phyloP scores from a whole-genome alignment of 1,284 basidiomycete genomes.

The Hymenochaete sp. region DNA sequence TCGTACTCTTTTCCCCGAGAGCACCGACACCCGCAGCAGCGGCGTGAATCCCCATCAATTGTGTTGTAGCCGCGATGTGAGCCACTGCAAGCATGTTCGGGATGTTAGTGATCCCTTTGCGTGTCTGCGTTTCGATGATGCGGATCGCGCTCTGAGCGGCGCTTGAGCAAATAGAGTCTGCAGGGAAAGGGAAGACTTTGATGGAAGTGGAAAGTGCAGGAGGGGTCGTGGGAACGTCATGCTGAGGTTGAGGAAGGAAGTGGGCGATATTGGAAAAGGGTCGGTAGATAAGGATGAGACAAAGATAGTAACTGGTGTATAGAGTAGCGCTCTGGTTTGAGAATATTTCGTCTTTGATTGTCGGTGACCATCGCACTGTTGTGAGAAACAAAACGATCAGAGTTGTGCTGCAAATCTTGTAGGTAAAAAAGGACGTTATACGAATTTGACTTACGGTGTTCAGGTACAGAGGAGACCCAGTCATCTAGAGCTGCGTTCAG shows the following conservation, averaged over 20 bases:
- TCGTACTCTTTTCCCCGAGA: neutral
- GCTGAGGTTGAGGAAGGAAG: constrained; percentile 9
- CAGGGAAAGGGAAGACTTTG: constrained; percentile 15
- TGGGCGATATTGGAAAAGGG: constrained; percentile 38
- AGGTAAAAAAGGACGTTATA: neutral
- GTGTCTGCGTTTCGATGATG: constrained; percentile 11
- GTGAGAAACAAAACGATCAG: neutral
- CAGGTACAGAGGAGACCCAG: constrained; percentile 66
- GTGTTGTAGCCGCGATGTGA: constrained; percentile 10
- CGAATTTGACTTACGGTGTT: constrained; percentile 43
- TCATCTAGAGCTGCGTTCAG: constrained; percentile 62
- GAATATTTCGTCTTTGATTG: constrained; percentile 42
- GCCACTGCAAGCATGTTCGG: constrained; percentile 15
- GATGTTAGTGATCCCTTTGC: constrained; percentile 9
- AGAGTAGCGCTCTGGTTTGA: constrained; percentile 64
- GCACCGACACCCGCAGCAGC: neutral
- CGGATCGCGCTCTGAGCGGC: constrained; percentile 12
- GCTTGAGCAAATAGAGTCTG: constrained; percentile 14
- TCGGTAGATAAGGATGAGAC: constrained; percentile 66
- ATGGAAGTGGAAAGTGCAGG: neutral
- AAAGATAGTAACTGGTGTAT: constrained; percentile 61
- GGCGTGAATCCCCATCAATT: constrained; percentile 8
- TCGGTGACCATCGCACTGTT: constrained; percentile 61
- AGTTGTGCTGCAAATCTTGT: neutral
- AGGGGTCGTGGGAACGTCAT: constrained; percentile 7